Percentiles rank a stretch among this genome's conserved stretches.
phyloP scores from a whole-genome alignment of 2,329 filamentous ascomycete genomes.

The Cladophialophora exuberans region DNA sequence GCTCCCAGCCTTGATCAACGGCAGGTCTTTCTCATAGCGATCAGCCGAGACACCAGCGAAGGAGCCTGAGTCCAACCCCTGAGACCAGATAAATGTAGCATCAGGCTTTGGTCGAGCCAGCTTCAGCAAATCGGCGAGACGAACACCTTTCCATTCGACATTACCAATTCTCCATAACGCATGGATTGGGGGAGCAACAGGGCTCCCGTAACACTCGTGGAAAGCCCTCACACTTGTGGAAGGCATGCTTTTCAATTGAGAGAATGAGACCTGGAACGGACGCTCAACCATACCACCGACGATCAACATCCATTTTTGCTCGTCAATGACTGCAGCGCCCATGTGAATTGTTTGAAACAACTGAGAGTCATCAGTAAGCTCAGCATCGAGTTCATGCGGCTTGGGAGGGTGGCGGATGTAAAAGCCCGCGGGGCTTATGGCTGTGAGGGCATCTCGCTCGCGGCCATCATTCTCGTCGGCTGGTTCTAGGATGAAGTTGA shows the following conservation, averaged over 20 bases:
- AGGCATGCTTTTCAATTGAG: constrained; percentile 35
- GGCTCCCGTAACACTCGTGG: constrained; percentile 44
- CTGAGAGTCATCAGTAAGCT: constrained; percentile 34
- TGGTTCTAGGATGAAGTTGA: constrained; percentile 11
- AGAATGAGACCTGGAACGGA: constrained; percentile 36
- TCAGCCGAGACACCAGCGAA: constrained; percentile 26
- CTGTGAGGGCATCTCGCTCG: constrained; percentile 23
- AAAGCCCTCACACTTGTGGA: constrained; percentile 36
- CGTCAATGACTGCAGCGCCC: constrained; percentile 38
- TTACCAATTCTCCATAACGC: constrained; percentile 41
- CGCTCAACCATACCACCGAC: constrained; percentile 39
- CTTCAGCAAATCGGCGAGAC: constrained; percentile 32
- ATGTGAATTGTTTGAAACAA: constrained; percentile 45
- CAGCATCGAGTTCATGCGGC: constrained; percentile 35
- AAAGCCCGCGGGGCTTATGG: constrained; percentile 26
- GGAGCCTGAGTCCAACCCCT: constrained; percentile 27
- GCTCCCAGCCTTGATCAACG: constrained; percentile 24
- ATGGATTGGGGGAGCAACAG: constrained; percentile 36
- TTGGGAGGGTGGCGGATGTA: constrained; percentile 34
- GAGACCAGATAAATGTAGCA: constrained; percentile 27
- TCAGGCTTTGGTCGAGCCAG: constrained; percentile 29
- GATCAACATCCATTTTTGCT: constrained; percentile 36
- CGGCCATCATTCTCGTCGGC: constrained; percentile 1
- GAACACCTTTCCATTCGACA: constrained; percentile 41
- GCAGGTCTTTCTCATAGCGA: constrained; percentile 30